Evolutionary conservation across 208 protist species (phyloP), one percentile per base, ranked within the genome.

Genomic region (Porcisia deanei): DNA sequence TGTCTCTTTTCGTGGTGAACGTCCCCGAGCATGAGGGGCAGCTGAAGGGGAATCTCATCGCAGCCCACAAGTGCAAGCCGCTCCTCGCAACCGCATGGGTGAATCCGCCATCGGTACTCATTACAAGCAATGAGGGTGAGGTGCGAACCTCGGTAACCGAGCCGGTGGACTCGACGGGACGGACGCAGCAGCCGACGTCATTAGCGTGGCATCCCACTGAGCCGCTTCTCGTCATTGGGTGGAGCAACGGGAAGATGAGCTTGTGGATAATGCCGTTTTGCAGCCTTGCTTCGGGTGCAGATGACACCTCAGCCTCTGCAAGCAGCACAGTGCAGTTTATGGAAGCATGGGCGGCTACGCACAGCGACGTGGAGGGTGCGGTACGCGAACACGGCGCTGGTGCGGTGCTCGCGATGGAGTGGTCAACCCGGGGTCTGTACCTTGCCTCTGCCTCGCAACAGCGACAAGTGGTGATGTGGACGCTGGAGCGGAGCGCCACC

Each of bases 141-240:
- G 72, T 83, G n/a, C 83, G 95, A 25, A 83, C 86, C 0, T 75
- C 77, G 6, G 76, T 94, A 7, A 72, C 89, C 22, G 79, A 85
- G 54, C 88, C 83, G 9, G 75, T 63, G 0, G 67, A 74, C 10
- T 71, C 79, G 22, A 65, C 67, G 22, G 79, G 79, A 58, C 58
- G 79, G 60, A 78, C 74, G 52, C 65, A 83, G 78, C 73, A 71
- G 73, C 57, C 71, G 7, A 91, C 90, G 8, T 72, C 81, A 34
- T 79, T 98, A 34, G 82, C 87, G 12, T 98, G 96, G 96, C 96
- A 98, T 77, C 96, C 96, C 16, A 83, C 68, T 10, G 81, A 92
- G 53, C 45, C 79, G 37, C 60, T 95, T 34, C 79, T 98, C 8
- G 75, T 87, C 14, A 91, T 96, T 65, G 96, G 96, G 30, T 97